Base-by-base conservation (phyloP, 2,329 filamentous ascomycete genomes). In the Fusarium camptoceras region DNA sequence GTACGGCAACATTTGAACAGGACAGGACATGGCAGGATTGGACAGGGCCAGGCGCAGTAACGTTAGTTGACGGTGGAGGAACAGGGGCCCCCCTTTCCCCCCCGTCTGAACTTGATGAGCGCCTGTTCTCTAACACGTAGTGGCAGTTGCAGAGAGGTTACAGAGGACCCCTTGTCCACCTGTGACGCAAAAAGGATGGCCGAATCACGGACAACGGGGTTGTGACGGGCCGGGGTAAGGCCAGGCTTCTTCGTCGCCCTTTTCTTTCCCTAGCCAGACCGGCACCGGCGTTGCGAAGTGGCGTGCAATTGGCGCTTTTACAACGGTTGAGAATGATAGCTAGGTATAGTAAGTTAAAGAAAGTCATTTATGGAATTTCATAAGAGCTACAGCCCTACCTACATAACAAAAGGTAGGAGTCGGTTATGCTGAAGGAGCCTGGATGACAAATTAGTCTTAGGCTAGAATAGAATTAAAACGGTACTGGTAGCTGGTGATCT, bases 171-270 rank as follows among this genome's bases (percentile, higher is more conserved):
- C 72, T 62, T 72, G 68, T 53, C 56, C 66, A 68, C 70, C 72
- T 75, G 72, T 71, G 72, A 75, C 68, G 70, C 72, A 68, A 73
- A 68, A 73, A 54, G 47, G 54, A 42, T 60, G 66, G 43, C 61
- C 70, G 65, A 72, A 72, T 66, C 68, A 73, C 68, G 70, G 62
- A 66, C 54, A 50, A 66, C 58, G 59, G 66, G 62, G 63, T 51
- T 58, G 48, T 56, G 54, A 59, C 58, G 63, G 57, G 60, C 55
- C 49, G 49, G 60, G 66, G 59, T 60, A 53, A 20, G 56, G 59
- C 37, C 70, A 63, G 44, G 48, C 66, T 41, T 55, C 59, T 61
- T 37, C n/a, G 18, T 15, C 22, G 34, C 15, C 14, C 48, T 27
- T n/a, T 53, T 28, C 41, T 47, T 44, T 53, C 27, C 43, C 28